Evolutionary conservation across 257 asterid species (phyloP).

Genomic region (Solanum piurae): DNA sequence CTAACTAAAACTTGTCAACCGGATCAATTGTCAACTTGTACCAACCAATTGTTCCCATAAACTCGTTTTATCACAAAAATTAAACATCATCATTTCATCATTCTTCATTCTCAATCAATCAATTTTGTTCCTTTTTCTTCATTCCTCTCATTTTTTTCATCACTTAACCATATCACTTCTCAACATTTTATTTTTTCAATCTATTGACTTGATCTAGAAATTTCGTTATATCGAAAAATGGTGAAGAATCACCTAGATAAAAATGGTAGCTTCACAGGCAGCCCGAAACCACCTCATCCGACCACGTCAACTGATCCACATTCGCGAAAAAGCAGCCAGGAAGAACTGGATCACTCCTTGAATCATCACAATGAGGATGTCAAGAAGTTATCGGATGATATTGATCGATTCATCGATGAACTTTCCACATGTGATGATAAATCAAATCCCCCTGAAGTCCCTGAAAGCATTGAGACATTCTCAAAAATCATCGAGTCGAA

Average conservation of each 20-base stretch:
- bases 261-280: background rate
- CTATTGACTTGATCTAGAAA: background rate
- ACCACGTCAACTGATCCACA: background rate
- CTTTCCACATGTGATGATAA: conserved; percentile 30
- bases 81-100: background rate
- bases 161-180: background rate
- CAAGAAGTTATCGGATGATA: conserved; percentile 14
- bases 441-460: conserved; percentile 32
- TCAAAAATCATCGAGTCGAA: conserved; percentile 37
- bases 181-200: background rate
- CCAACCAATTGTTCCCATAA: conserved; percentile 1
- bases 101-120: background rate
- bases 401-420: conserved; percentile 29
- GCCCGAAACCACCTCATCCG: background rate
- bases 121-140: background rate
- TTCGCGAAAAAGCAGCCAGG: background rate
- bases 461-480: conserved; percentile 37
- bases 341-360: background rate
- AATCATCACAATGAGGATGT: background rate
- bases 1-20: background rate
- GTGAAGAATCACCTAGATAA: conserved; percentile 20
- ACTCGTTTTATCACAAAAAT: background rate
- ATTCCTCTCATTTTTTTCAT: background rate
- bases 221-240: background rate
- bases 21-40: conserved; percentile 1